phyloP scores from a whole-genome alignment of 257 asterid genomes.

The Lantana camara region DNA sequence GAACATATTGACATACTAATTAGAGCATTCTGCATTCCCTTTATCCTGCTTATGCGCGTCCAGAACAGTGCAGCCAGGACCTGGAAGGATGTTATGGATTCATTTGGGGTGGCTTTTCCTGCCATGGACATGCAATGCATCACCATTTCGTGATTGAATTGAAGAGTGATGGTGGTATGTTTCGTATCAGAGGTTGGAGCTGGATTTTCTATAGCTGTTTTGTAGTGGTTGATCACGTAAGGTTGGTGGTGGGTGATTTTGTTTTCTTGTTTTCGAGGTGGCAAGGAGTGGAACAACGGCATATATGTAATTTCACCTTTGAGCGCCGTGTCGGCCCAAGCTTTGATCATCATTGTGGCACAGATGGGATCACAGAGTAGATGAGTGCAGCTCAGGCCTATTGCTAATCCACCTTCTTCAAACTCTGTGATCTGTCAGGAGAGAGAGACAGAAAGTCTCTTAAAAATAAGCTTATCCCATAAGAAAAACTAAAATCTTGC shows the following conservation, averaged over 20 bases:
- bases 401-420: slow-evolving; percentile 60
- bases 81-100: slow-evolving; percentile 43
- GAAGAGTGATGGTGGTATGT: slow-evolving; percentile 36
- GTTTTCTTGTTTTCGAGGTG: slow-evolving; percentile 24
- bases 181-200: background rate
- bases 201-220: slow-evolving; percentile 26
- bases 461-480: no score
- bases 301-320: slow-evolving; percentile 38
- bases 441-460: background rate
- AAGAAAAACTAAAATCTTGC: no score
- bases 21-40: slow-evolving; percentile 29
- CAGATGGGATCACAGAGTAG: slow-evolving; percentile 54
- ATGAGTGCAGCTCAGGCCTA: slow-evolving; percentile 67
- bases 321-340: slow-evolving; percentile 60
- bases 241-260: slow-evolving; percentile 19
- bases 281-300: slow-evolving; percentile 49
- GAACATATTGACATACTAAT: slow-evolving; percentile 41
- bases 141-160: slow-evolving; percentile 47
- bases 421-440: slow-evolving; percentile 55
- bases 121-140: slow-evolving; percentile 43
- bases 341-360: slow-evolving; percentile 51
- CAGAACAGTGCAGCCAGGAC: slow-evolving; percentile 53
- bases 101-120: background rate
- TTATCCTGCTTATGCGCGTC: slow-evolving; percentile 45
- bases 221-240: slow-evolving; percentile 45